Evolutionary conservation across 495 filamentous ascomycete genomes (phyloP).

Genomic region (Aspergillus diversus): DNA sequence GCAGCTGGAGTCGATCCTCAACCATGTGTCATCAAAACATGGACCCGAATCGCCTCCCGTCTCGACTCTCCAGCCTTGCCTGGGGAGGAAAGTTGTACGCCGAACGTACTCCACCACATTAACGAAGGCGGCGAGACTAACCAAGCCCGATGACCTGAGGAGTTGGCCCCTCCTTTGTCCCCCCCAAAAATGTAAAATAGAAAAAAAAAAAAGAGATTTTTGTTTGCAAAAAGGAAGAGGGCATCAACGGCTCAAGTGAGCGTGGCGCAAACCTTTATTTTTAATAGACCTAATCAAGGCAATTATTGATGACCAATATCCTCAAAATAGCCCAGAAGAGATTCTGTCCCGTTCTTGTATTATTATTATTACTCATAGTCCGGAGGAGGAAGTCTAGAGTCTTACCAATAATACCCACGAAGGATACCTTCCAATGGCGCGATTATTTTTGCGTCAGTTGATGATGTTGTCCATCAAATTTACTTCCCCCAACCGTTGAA

Average conservation of each 20-base stretch:
- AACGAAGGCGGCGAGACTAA: not conserved
- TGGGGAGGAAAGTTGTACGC: constrained; percentile 1
- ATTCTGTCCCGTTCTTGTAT: not conserved
- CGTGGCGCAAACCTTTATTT: not conserved
- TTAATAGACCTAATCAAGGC: not conserved
- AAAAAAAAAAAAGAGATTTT: not conserved
- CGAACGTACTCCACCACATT: not conserved
- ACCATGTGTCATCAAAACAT: not conserved
- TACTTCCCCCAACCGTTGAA: not conserved
- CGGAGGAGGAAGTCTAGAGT: not conserved
- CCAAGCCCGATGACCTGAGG: not conserved
- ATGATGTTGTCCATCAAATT: not conserved
- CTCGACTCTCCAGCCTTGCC: not conserved
- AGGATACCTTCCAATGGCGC: not conserved
- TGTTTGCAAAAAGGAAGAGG: not conserved
- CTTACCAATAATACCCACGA: too few relatives aligned
- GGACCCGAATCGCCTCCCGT: not conserved
- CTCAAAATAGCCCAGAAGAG: not conserved
- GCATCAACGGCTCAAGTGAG: not conserved
- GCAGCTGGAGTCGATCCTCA: not conserved
- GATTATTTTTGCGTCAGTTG: not conserved
- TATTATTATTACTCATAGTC: constrained; percentile 1
- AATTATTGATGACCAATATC: constrained; percentile 1
- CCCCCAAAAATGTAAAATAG: not conserved
- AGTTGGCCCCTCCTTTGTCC: not conserved